These are phyloP conservation scores for Neocatenulostroma microsporum DNA, from an alignment of 2,329 filamentous ascomycete genomes.

Conservation along the genomic window DNA sequence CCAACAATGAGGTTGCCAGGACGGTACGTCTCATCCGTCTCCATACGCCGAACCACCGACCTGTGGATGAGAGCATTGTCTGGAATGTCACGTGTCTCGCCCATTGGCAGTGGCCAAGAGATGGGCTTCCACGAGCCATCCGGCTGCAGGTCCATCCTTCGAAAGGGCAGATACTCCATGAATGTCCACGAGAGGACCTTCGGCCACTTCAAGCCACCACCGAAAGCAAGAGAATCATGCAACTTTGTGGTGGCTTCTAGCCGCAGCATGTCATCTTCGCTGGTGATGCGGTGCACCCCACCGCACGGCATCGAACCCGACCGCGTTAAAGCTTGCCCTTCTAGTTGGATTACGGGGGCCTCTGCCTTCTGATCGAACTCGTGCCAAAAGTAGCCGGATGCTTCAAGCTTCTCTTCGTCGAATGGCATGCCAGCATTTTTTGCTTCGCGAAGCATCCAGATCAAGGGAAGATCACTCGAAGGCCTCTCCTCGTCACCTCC, in stretches of 20 bases:
- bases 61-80: slow-evolving; percentile 62
- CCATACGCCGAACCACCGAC: slow-evolving; percentile 66
- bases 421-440: slow-evolving; percentile 60
- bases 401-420: slow-evolving; percentile 51
- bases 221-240: slow-evolving; percentile 30
- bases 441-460: slow-evolving; percentile 11
- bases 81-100: slow-evolving; percentile 71
- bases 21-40: slow-evolving; percentile 55
- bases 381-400: slow-evolving; percentile 5
- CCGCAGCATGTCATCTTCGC: slow-evolving; percentile 2
- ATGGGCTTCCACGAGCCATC: slow-evolving; percentile 75
- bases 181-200: slow-evolving; percentile 31
- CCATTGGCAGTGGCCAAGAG: slow-evolving; percentile 68
- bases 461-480: slow-evolving; percentile 11
- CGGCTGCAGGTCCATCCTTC: slow-evolving; percentile 65
- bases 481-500: slow-evolving; percentile 8
- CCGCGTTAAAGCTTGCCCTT: not conserved
- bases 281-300: not conserved
- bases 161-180: slow-evolving; percentile 77
- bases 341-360: slow-evolving; percentile 1
- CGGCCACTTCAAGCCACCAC: slow-evolving; percentile 22
- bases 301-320: too few species aligned
- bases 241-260: slow-evolving; percentile 11
- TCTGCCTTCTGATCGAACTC: not conserved
- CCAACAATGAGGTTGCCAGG: slow-evolving; percentile 75